Percentiles rank a stretch among this genome's conserved stretches.
Conservation (phyloP, 768 basidiomycete species). For the Tylopilus sp. region DNA sequence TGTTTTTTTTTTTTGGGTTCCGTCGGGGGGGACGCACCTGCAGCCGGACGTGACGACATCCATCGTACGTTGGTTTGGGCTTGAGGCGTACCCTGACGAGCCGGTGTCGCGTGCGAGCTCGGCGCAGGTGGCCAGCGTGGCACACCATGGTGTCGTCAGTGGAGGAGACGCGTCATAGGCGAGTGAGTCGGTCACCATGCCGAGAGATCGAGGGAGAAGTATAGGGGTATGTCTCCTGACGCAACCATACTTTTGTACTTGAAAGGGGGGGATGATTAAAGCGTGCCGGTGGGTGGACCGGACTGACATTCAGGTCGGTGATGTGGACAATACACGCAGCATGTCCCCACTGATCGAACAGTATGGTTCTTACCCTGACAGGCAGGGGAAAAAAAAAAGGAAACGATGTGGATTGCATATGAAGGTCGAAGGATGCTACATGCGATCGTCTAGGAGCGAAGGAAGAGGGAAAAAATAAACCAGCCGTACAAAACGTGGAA, state of each 20-base stretch:
- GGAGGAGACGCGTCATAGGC: neutral
- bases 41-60: slow-evolving; percentile 71
- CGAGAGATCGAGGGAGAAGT: neutral
- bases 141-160: neutral
- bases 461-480: neutral
- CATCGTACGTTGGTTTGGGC: too few relatives aligned
- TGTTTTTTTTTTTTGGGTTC: too few relatives aligned
- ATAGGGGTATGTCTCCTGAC: too few relatives aligned
- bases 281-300: slow-evolving; percentile 1
- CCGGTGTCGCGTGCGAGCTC: slow-evolving; percentile 16
- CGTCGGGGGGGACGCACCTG: slow-evolving; percentile 53
- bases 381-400: neutral
- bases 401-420: slow-evolving; percentile 5
- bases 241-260: slow-evolving; percentile 7
- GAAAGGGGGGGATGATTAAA: neutral
- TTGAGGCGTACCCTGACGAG: too few relatives aligned
- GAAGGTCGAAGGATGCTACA: slow-evolving; percentile 18
- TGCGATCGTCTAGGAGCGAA: neutral
- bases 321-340: neutral
- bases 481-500: too few relatives aligned
- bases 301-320: too few relatives aligned
- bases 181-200: neutral
- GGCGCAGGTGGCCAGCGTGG: neutral
- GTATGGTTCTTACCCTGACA: neutral
- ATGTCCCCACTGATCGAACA: neutral